Conservation (phyloP, 148 eudicot species). For the Silene conica region DNA sequence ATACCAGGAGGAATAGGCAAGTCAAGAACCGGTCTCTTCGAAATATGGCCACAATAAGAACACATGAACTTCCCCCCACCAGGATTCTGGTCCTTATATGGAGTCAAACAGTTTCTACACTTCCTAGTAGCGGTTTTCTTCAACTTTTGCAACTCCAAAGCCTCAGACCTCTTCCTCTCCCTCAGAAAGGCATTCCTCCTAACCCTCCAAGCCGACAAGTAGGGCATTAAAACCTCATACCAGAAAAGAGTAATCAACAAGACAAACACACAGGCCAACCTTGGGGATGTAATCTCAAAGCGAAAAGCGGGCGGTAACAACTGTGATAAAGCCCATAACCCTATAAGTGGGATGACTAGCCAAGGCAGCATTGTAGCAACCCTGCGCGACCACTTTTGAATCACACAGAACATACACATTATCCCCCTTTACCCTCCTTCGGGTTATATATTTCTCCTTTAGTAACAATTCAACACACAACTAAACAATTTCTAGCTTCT, state of each 20-base stretch:
- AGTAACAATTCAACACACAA: conserved; percentile 3
- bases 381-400: conserved; percentile 98
- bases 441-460: conserved; percentile 20
- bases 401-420: conserved; percentile 99
- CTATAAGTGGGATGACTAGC: conserved; percentile 95
- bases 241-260: conserved; percentile 80
- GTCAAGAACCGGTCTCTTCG: conserved; percentile 90
- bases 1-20: conserved; percentile 72
- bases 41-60: conserved; percentile 91
- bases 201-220: conserved; percentile 80
- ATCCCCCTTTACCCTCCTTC: conserved; percentile 62
- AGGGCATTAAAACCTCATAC: conserved; percentile 97
- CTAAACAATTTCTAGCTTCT: conserved; percentile 21
- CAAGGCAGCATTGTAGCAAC: conserved; percentile 99
- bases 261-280: conserved; percentile 88
- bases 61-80: conserved; percentile 96
- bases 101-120: conserved; percentile 92
- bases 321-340: conserved; percentile 93
- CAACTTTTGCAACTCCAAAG: conserved; percentile 82
- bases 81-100: conserved; percentile 90
- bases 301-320: conserved; percentile 87
- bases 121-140: conserved; percentile 85
- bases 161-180: conserved; percentile 88
- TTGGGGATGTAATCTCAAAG: conserved; percentile 86
- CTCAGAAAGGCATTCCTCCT: conserved; percentile 74